Percentiles rank a stretch among this genome's conserved stretches.
Evolutionary conservation across 1,284 basidiomycete genomes (phyloP).

Genomic region (Cutaneotrichosporon curvatum): DNA sequence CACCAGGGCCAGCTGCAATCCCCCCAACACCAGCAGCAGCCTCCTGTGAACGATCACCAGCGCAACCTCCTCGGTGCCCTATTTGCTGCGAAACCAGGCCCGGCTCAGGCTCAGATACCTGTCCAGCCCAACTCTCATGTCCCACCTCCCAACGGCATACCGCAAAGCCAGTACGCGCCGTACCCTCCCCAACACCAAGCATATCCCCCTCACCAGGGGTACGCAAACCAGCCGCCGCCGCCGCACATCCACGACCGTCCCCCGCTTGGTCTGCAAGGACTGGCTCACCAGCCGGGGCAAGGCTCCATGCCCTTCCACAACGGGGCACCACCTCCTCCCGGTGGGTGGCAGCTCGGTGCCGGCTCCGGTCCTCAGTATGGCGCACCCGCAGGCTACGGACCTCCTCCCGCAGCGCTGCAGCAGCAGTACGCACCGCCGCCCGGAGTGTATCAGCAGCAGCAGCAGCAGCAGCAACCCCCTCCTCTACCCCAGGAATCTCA

Average conservation of each 20-base stretch:
- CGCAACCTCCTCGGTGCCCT: constrained; percentile 11
- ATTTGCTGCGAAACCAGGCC: neutral
- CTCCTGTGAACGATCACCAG: constrained; percentile 6
- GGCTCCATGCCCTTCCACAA: neutral
- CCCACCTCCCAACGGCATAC: too few species aligned
- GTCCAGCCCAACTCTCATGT: too few species aligned
- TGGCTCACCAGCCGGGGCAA: neutral
- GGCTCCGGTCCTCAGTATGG: neutral
- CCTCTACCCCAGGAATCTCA: neutral
- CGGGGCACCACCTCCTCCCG: neutral
- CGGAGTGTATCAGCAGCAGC: constrained; percentile 4
- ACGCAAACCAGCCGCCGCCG: too few species aligned
- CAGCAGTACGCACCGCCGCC: neutral
- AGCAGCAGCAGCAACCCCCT: neutral
- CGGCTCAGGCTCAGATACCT: too few species aligned
- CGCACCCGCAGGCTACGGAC: neutral
- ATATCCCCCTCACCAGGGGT: too few species aligned
- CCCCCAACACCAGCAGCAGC: too few species aligned
- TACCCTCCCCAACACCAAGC: too few species aligned
- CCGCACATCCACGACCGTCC: too few species aligned
- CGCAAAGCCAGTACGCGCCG: too few species aligned
- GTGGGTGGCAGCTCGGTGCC: neutral
- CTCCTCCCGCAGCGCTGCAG: neutral
- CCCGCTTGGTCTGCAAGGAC: too few species aligned
- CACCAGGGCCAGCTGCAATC: neutral